phyloP scores from a whole-genome alignment of 768 basidiomycete species.

The Amanita polypyramis region DNA sequence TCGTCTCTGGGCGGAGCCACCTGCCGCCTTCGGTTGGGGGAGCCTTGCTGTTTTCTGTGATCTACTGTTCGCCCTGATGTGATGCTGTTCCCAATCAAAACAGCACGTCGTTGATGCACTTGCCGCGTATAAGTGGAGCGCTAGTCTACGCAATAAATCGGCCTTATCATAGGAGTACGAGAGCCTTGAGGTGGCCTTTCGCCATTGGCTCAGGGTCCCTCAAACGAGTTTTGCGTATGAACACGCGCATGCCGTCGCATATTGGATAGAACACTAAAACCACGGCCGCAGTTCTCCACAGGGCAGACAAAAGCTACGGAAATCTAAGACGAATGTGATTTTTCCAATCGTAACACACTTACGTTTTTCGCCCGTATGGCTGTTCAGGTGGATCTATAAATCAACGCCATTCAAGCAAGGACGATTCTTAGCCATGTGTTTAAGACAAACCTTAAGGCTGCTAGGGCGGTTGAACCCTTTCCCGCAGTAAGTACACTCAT shows the following conservation, averaged over 20 bases:
- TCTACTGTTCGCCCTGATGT: slow-evolving; percentile 29
- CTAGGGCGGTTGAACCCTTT: slow-evolving; percentile 79
- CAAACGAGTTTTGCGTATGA: slow-evolving; percentile 28
- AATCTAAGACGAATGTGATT: slow-evolving; percentile 9
- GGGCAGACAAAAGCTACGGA: slow-evolving; percentile 64
- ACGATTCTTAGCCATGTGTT: slow-evolving; percentile 7
- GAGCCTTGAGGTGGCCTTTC: slow-evolving; percentile 29
- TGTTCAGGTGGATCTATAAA: slow-evolving; percentile 68
- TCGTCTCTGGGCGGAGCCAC: slow-evolving; percentile 20
- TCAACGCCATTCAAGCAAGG: slow-evolving; percentile 6
- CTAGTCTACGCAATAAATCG: background rate
- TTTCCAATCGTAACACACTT: slow-evolving; percentile 20
- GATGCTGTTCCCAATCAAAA: slow-evolving; percentile 25
- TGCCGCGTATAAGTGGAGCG: background rate
- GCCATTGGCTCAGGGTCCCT: slow-evolving; percentile 29
- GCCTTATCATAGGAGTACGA: slow-evolving; percentile 3
- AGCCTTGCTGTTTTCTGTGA: slow-evolving; percentile 29
- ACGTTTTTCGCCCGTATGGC: slow-evolving; percentile 83
- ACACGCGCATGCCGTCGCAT: slow-evolving; percentile 81
- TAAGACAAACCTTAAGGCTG: slow-evolving; percentile 55
- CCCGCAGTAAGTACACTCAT: slow-evolving; percentile 70
- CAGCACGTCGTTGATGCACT: slow-evolving; percentile 17
- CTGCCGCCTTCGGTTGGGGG: slow-evolving; percentile 24
- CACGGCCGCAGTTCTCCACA: slow-evolving; percentile 63
- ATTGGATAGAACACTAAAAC: slow-evolving; percentile 82